Evolutionary conservation across 2,329 filamentous ascomycete species (phyloP), one percentile per base, ranked within the genome.

Genomic region (Fusarium pininemorale): DNA sequence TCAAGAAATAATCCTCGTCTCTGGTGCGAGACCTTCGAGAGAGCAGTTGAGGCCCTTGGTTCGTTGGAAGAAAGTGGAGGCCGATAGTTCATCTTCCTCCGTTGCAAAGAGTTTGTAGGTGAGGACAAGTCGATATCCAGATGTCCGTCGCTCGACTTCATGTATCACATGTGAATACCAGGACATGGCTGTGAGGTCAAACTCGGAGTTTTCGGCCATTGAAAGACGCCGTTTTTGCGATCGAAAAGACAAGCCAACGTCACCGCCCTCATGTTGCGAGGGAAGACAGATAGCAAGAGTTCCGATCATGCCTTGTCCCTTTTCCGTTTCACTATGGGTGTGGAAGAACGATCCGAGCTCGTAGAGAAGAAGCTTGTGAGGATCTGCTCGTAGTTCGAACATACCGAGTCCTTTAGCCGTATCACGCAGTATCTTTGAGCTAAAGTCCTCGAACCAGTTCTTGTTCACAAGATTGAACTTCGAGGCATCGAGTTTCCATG

Each of bases 321-420:
- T 66, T 24, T 63, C 61, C 22, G 54, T 64, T 38, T 71, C 57
- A 12, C 63, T 66, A 56, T 69, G 56, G 24, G 51, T 39, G 26
- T 70, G 64, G 18, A 72, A 62, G 59, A 72, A 75, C 13, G 72
- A 66, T 12, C 71, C 72, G 18, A 48, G 65, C 12, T 72, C 71
- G 39, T 65, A 64, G 16, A 72, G 72, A 3, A 69, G 24, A 38
- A 74, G 37, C 30, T 70, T 74, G 35, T 72, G 56, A 4, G 68
- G 68, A 14, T 50, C 61, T n/a, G 39, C 64, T 37, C 22, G 24
- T 18, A 67, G 39, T 3, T 47, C 20, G 38, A 24, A 13, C 1
- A 69, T 44, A 16, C 71, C 55, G 18, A 74, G 68, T 16, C 47
- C 42, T 30, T n/a, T 26, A 6, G 53, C 60, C 7, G 53, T 53